phyloP scores from a whole-genome alignment of 164 flowering plant species.

The Berberis vulgaris region DNA sequence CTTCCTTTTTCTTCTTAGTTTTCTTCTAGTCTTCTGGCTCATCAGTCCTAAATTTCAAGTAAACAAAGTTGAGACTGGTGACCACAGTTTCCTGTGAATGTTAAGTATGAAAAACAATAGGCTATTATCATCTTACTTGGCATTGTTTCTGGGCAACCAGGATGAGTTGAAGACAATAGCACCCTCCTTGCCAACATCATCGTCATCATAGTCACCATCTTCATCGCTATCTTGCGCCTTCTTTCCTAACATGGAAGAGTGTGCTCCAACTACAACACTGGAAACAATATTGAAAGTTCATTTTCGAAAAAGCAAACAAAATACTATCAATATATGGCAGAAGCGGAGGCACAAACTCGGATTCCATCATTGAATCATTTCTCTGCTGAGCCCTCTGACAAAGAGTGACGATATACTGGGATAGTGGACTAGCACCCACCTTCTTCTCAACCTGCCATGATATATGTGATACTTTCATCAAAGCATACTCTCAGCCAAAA shows the following conservation, averaged over 20 bases:
- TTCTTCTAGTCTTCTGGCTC: slow-evolving; percentile 10
- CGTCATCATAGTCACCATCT: slow-evolving; percentile 21
- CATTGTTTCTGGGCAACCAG: slow-evolving; percentile 60
- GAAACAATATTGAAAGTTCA: slow-evolving; percentile 7
- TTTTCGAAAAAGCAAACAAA: neutral
- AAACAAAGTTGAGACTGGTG: neutral
- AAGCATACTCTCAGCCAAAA: neutral
- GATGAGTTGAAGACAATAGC: slow-evolving; percentile 49
- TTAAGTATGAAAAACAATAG: neutral
- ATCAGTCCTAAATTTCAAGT: slow-evolving; percentile 11
- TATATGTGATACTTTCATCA: neutral
- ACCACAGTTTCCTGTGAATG: neutral
- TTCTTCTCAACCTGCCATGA: slow-evolving; percentile 57
- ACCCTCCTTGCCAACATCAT: slow-evolving; percentile 22
- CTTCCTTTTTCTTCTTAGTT: slow-evolving; percentile 19
- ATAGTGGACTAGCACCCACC: slow-evolving; percentile 58
- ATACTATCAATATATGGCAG: neutral
- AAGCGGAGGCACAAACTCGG: slow-evolving; percentile 39
- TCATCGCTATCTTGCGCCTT: slow-evolving; percentile 27
- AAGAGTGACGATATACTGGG: slow-evolving; percentile 44
- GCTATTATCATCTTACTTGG: slow-evolving; percentile 36
- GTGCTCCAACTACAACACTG: slow-evolving; percentile 76
- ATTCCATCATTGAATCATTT: slow-evolving; percentile 48
- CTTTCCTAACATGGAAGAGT: slow-evolving; percentile 45
- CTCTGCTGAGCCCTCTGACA: slow-evolving; percentile 61